Evolutionary conservation across 2,329 filamentous ascomycete species (phyloP).

Genomic region (Reticulascus tulasneorum): DNA sequence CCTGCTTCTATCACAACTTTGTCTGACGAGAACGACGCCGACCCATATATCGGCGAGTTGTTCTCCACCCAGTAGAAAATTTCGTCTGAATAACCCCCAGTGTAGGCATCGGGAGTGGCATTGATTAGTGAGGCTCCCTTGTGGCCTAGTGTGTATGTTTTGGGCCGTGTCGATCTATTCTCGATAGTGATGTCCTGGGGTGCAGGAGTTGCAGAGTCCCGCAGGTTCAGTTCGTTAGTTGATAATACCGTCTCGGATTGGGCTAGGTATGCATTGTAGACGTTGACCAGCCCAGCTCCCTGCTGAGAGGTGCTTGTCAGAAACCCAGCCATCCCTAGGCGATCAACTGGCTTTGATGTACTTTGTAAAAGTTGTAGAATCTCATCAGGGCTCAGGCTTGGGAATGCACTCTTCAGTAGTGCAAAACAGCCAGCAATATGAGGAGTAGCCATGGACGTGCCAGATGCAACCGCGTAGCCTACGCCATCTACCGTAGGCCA

Average conservation of each 20-base stretch:
- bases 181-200: conserved; percentile 6
- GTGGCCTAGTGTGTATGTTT: conserved; percentile 7
- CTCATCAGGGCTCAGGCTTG: conserved; percentile 1
- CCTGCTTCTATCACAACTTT: conserved; percentile 2
- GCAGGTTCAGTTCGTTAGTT: conserved; percentile 6
- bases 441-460: conserved; percentile 10
- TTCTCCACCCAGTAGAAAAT: conserved; percentile 10
- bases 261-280: conserved; percentile 3
- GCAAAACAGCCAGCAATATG: conserved; percentile 8
- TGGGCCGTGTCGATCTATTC: conserved; percentile 2
- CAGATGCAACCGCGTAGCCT: conserved; percentile 10
- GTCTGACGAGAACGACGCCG: not conserved
- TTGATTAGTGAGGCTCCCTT: conserved; percentile 4
- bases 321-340: not conserved
- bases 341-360: conserved; percentile 3
- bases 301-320: conserved; percentile 7
- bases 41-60: conserved; percentile 1
- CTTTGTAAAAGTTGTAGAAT: conserved; percentile 5
- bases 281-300: conserved; percentile 7
- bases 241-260: conserved; percentile 4
- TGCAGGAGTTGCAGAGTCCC: not conserved
- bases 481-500: conserved; percentile 9
- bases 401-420: conserved; percentile 5
- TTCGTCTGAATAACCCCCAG: too few species aligned
- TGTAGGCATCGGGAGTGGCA: conserved; percentile 5